A percentile compares a stretch with the other conserved stretches of the same genome.
phyloP scores from a whole-genome alignment of 129 eudicot genomes.

The Arctium minus region DNA sequence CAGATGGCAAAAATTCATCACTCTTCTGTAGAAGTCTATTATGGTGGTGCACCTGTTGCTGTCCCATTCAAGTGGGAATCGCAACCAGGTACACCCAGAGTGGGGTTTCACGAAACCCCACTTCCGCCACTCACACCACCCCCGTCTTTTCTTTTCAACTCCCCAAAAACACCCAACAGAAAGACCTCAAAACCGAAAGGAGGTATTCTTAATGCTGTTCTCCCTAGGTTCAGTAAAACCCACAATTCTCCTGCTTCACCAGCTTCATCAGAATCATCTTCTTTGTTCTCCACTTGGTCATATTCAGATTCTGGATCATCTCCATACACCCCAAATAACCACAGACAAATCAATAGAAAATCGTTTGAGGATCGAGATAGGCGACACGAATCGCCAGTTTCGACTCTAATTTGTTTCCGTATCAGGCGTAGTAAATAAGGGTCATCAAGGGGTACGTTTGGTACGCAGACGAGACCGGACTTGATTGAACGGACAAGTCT shows the following conservation, averaged over 20 bases:
- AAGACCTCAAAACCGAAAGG: conserved; percentile 32
- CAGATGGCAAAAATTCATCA: conserved; percentile 5
- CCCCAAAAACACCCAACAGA: conserved; percentile 28
- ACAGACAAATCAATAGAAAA: conserved; percentile 12
- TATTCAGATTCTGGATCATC: conserved; percentile 42
- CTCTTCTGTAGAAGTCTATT: conserved; percentile 38
- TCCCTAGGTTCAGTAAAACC: conserved; percentile 31
- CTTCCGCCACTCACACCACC: conserved; percentile 62
- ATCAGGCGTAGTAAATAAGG: conserved; percentile 25
- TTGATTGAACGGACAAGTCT: not conserved
- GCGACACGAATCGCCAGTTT: conserved; percentile 25
- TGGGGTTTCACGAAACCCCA: conserved; percentile 34
- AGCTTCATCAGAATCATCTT: conserved; percentile 28
- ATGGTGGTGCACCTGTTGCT: conserved; percentile 39
- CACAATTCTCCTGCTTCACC: conserved; percentile 31
- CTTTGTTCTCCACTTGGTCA: conserved; percentile 28
- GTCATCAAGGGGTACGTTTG: not conserved
- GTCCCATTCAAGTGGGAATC: conserved; percentile 65
- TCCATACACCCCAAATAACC: conserved; percentile 7
- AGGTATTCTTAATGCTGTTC: conserved; percentile 25
- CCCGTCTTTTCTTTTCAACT: conserved; percentile 38
- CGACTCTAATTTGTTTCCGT: conserved; percentile 41
- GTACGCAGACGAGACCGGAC: not conserved
- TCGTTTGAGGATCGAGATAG: conserved; percentile 30
- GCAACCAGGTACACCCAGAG: conserved; percentile 61